Percentiles rank a stretch among this genome's conserved stretches.
These are phyloP conservation scores for Diplocarpon rosae DNA, from an alignment of 2,329 filamentous ascomycete species.

Conservation along the genomic window DNA sequence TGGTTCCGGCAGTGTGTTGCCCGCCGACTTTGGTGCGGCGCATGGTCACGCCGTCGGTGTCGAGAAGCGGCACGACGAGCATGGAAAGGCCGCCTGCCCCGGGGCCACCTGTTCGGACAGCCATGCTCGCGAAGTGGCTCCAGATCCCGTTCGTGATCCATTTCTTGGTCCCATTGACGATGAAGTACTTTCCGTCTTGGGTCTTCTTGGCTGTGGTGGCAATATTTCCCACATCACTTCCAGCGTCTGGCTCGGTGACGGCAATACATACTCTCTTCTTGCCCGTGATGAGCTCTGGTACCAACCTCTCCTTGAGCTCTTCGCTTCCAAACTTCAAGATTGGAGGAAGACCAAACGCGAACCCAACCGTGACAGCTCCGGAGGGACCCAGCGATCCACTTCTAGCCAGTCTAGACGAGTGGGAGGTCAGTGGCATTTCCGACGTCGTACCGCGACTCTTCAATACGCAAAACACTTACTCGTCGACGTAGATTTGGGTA, in stretches of 20 bases:
- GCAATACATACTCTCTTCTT: slow-evolving; percentile 62
- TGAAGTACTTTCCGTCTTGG: slow-evolving; percentile 52
- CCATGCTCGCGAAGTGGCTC: slow-evolving; percentile 58
- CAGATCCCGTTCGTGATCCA: slow-evolving; percentile 68
- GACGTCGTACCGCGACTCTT: no score
- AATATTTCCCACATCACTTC: slow-evolving; percentile 64
- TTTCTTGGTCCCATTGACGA: slow-evolving; percentile 69
- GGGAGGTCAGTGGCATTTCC: no score
- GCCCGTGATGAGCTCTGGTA: slow-evolving; percentile 57
- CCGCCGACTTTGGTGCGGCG: slow-evolving; percentile 56
- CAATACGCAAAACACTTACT: slow-evolving; percentile 25
- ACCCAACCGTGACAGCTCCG: slow-evolving; percentile 57
- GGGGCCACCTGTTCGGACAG: slow-evolving; percentile 53
- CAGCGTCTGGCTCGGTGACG: slow-evolving; percentile 67
- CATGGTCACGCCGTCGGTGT: slow-evolving; percentile 55
- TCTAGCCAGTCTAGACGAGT: slow-evolving; percentile 43
- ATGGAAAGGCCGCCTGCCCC: slow-evolving; percentile 57
- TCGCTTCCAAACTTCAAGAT: slow-evolving; percentile 56
- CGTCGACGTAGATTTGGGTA: slow-evolving; percentile 58
- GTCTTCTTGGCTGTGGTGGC: slow-evolving; percentile 54
- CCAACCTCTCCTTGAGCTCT: slow-evolving; percentile 51
- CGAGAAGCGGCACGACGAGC: slow-evolving; percentile 59
- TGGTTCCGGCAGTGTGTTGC: slow-evolving; percentile 55
- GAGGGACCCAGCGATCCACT: slow-evolving; percentile 53
- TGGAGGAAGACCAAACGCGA: slow-evolving; percentile 62